Base-by-base conservation (phyloP, 768 basidiomycete genomes). In the Lentinula boryana region DNA sequence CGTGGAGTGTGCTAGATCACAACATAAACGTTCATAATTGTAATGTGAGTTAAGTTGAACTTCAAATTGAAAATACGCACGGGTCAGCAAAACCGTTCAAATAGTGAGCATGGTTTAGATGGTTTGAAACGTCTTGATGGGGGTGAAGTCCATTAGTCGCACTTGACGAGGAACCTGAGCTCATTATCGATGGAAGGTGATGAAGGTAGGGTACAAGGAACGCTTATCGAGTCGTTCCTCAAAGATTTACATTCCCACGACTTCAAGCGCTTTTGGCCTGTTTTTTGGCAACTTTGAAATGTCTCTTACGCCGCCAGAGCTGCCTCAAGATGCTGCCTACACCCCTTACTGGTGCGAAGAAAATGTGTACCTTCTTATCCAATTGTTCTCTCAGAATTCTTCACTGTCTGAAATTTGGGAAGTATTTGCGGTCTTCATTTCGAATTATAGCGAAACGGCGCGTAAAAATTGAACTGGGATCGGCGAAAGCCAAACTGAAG, bases 271-370 rank as follows among this genome's bases (percentile, higher is more conserved):
- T 16, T 56, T 40, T n/a, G 15, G 18, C 18, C 0, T 27, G 2
- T 12, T 16, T 35, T 56, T 31, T 33, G 27, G 38, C 3, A 56
- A 27, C 21, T 41, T 36, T 15, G 31, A 46, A 8, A 21, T 33
- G 40, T 21, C 31, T 9, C 38, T 57, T 31, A 62, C 36, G 23
- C 73, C 72, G 31, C 76, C 75, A 49, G 41, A 65, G 13, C 58
- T 80, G n/a, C 80, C 81, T 10, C 60, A 66, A 36, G 66, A 75
- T 59, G 69, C 69, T 61, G 61, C 74, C 32, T 88, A 88, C 70
- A 89, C 87, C 1, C 74, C 74, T 3, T 81, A 74, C 65, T 90
- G 84, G 62, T 90, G 87, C 71, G 88, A 91, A 75, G 89, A 90
- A 69, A 89, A 90, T 68, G 72, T 88, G 36, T 89, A 88, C 63